These are phyloP conservation scores for Pseudozyma sp. DNA, from an alignment of 1,284 basidiomycete genomes.

Conservation along the genomic window DNA sequence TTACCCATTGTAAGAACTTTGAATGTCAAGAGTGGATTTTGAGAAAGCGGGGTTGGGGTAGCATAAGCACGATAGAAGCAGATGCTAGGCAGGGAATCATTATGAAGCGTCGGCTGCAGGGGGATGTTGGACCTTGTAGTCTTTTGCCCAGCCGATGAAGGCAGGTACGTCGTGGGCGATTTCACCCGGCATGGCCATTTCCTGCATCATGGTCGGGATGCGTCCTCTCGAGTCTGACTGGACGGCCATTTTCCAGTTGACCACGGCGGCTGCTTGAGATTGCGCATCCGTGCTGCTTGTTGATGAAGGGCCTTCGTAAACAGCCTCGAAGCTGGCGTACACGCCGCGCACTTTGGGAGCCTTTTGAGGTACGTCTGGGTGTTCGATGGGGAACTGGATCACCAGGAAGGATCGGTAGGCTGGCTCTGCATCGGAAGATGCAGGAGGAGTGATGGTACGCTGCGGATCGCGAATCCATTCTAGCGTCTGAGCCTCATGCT, in stretches of 20 bases:
- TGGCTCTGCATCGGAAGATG: slow-evolving; percentile 4
- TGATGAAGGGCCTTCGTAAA: slow-evolving; percentile 32
- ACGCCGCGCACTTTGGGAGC: slow-evolving; percentile 52
- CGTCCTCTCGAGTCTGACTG: slow-evolving; percentile 60
- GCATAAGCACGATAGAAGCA: too few species aligned
- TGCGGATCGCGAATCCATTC: slow-evolving; percentile 19
- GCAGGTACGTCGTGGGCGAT: slow-evolving; percentile 61
- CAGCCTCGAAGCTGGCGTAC: slow-evolving; percentile 62
- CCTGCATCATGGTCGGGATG: slow-evolving; percentile 60
- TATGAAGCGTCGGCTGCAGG: slow-evolving; percentile 4
- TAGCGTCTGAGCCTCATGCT: slow-evolving; percentile 46
- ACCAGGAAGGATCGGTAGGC: slow-evolving; percentile 55
- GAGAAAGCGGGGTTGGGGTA: background rate
- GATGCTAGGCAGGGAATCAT: too few species aligned
- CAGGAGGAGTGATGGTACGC: slow-evolving; percentile 22
- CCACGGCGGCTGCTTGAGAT: slow-evolving; percentile 1
- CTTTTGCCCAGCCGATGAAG: slow-evolving; percentile 57
- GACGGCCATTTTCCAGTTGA: slow-evolving; percentile 54
- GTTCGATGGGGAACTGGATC: slow-evolving; percentile 49
- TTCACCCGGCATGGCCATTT: slow-evolving; percentile 56
- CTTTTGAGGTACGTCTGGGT: slow-evolving; percentile 36
- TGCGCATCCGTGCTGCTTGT: background rate
- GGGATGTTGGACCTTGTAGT: slow-evolving; percentile 35
- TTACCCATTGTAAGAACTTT: background rate
- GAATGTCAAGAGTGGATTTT: background rate